Base-by-base conservation (phyloP, 1,284 basidiomycete genomes). In the Cutaneotrichosporon arboriforme region DNA sequence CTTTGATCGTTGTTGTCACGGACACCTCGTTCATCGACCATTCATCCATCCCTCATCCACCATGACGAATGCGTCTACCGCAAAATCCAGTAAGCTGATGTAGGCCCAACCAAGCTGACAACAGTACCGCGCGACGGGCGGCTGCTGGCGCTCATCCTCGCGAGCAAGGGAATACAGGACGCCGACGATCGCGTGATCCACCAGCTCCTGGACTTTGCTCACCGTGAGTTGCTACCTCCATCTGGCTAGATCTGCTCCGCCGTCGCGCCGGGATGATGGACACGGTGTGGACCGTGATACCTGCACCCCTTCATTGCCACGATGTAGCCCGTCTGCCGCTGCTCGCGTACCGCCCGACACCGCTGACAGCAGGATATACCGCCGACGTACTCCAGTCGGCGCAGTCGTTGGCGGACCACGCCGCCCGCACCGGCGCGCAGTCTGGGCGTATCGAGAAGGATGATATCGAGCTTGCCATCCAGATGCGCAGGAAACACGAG, bases 181-280 rank as follows among this genome's bases (percentile, higher is more conserved):
- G 85, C 88, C 7, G 92, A 97, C 64, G 92, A 93, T 7, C 86
- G 86, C 3, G 94, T 97, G 3, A 81, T 98, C 2, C 87, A 94
- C 64, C 93, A 97, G 71, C 82, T 98, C 4, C 83, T 97, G 51
- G 94, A 98, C 75, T 97, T 98, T 71, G 85, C 94, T 0, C 87
- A 97, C 72, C 81, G 94, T 76, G 51, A 54, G 78, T 67, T 20
- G 21, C 15, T 33, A 7, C 42, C n/a, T 18, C 26, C 33, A 23
- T 14, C 33, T n/a, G n/a, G n/a, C n/a, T n/a, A n/a, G n/a, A n/a
- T n/a, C n/a, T n/a, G n/a, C n/a, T n/a, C n/a, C n/a, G n/a, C n/a
- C n/a, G n/a, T n/a, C n/a, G n/a, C n/a, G n/a, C n/a, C n/a, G n/a
- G n/a, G n/a, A n/a, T n/a, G n/a, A n/a, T n/a, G n/a, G n/a, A n/a